A percentile compares a stretch with the other conserved stretches of the same genome.
These are phyloP conservation scores for Paragyromitra xinjiangensis DNA, from an alignment of 495 filamentous ascomycete genomes.

Conservation along the genomic window DNA sequence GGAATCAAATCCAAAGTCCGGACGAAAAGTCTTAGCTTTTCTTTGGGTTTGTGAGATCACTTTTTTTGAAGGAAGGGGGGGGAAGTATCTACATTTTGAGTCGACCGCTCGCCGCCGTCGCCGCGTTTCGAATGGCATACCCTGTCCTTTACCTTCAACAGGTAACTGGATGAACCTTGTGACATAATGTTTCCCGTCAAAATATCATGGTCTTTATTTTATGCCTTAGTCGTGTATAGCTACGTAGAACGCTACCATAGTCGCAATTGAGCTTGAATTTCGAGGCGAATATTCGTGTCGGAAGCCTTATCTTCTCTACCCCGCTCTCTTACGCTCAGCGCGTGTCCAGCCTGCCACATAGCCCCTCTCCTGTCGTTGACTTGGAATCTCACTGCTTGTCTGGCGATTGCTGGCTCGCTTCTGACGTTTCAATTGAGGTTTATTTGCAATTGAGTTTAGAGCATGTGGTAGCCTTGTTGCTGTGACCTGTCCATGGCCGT, in stretches of 20 bases:
- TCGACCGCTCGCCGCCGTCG: constrained; percentile 52
- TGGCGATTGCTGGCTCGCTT: constrained; percentile 53
- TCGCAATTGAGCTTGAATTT: constrained; percentile 52
- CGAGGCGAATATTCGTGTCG: constrained; percentile 52
- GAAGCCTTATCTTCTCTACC: constrained; percentile 55
- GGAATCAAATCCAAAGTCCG: constrained; percentile 50
- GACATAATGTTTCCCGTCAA: constrained; percentile 51
- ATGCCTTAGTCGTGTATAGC: constrained; percentile 46
- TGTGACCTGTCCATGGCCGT: constrained; percentile 46
- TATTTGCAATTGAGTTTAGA: constrained; percentile 56
- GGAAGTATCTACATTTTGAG: constrained; percentile 24
- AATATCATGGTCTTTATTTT: constrained; percentile 42
- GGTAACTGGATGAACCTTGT: constrained; percentile 46
- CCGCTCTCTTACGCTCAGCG: constrained; percentile 49
- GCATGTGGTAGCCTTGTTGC: constrained; percentile 53
- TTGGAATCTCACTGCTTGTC: constrained; percentile 45
- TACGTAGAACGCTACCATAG: constrained; percentile 49
- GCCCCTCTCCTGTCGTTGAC: constrained; percentile 51
- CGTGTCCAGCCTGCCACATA: constrained; percentile 54
- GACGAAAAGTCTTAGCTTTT: constrained; percentile 55
- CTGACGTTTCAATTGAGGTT: constrained; percentile 56
- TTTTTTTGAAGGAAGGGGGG: constrained; percentile 26
- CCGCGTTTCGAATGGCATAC: constrained; percentile 52
- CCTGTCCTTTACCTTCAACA: constrained; percentile 44
- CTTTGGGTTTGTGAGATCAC: constrained; percentile 51